Evolutionary conservation across 2,329 filamentous ascomycete species (phyloP).

Genomic region (Cladosporium colombiae): DNA sequence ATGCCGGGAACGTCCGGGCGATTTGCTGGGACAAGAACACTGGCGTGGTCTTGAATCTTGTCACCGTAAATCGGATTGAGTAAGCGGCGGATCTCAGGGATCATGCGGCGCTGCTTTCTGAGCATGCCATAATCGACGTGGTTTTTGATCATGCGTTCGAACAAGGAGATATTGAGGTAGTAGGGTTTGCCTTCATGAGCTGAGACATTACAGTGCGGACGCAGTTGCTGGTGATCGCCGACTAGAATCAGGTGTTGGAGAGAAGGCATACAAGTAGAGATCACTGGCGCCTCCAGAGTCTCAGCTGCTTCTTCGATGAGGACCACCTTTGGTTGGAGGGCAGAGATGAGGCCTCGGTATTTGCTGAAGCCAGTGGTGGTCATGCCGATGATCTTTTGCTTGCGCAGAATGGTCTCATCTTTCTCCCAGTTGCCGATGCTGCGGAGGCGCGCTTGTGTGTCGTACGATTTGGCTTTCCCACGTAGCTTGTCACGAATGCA

Average conservation of each 20-base stretch:
- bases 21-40: conserved; percentile 48
- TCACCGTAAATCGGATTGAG: conserved; percentile 63
- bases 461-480: conserved; percentile 52
- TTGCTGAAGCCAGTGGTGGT: conserved; percentile 83
- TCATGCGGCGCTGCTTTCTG: conserved; percentile 70
- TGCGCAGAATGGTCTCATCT: conserved; percentile 62
- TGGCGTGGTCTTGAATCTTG: conserved; percentile 58
- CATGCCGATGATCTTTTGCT: conserved; percentile 62
- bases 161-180: conserved; percentile 72
- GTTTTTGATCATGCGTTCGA: conserved; percentile 73
- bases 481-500: conserved; percentile 52
- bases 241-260: conserved; percentile 68
- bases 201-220: conserved; percentile 65
- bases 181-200: conserved; percentile 63
- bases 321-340: conserved; percentile 65
- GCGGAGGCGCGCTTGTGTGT: conserved; percentile 52
- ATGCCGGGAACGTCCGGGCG: conserved; percentile 62
- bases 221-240: conserved; percentile 79
- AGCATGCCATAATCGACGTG: conserved; percentile 65
- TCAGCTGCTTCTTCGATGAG: conserved; percentile 82
- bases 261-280: conserved; percentile 61
- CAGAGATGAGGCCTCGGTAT: conserved; percentile 69
- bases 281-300: conserved; percentile 65
- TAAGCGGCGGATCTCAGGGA: conserved; percentile 64
- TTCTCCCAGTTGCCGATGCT: conserved; percentile 61